Conservation (phyloP, 2,329 filamentous ascomycete species). For the Calonectria naviculata region DNA sequence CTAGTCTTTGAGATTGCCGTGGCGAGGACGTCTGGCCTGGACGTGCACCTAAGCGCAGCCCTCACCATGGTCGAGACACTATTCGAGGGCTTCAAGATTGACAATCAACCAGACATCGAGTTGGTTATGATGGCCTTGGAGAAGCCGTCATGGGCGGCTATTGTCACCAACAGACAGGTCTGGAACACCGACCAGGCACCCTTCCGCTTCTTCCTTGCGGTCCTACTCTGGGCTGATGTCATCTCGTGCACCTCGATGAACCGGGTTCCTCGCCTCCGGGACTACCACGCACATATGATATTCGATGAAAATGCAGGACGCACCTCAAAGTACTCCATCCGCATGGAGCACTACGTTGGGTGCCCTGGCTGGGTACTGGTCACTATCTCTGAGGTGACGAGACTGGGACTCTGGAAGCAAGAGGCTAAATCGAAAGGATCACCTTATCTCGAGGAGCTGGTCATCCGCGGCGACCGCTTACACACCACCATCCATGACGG, state of each 20-base stretch:
- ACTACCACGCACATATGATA: conserved; percentile 4
- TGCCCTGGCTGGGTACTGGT: conserved; percentile 18
- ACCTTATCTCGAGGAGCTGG: neutral
- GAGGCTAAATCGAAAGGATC: neutral
- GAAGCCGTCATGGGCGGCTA: neutral
- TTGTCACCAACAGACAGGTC: conserved; percentile 26
- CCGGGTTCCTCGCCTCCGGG: neutral
- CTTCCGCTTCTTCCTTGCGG: conserved; percentile 48
- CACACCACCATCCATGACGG: neutral
- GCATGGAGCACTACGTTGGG: neutral
- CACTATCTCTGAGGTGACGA: neutral
- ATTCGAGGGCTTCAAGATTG: neutral
- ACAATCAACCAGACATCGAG: neutral
- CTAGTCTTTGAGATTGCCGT: conserved; percentile 16
- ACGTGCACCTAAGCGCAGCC: neutral
- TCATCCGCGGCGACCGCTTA: neutral
- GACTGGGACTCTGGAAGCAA: neutral
- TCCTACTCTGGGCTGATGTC: conserved; percentile 43
- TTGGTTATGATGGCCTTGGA: neutral
- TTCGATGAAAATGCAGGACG: neutral
- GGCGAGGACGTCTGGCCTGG: neutral
- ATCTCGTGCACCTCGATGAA: conserved; percentile 15
- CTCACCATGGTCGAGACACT: neutral
- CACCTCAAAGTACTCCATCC: neutral
- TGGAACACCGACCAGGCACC: conserved; percentile 47